Base-by-base conservation (phyloP, 306 rosid species). In the Quercus ilex region DNA sequence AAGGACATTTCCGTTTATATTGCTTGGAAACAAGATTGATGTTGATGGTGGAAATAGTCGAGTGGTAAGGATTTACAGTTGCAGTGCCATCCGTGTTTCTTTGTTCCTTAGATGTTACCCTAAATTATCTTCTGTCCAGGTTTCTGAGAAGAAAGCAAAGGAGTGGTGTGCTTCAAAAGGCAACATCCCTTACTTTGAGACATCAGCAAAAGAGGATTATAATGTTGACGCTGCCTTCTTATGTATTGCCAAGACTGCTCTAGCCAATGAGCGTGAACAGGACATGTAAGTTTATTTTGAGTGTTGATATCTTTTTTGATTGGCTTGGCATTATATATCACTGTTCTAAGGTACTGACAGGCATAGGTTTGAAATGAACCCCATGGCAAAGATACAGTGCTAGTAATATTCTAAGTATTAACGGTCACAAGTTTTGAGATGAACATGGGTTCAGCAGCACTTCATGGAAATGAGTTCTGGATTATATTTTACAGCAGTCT, bases 31-130 rank as follows among this genome's bases (percentile, higher is more conserved):
- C 89, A 94, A 94, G 92, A 83, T 94, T 81, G 96, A 94, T 87
- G 91, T 94, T 52, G 97, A 94, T 83, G 98, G 97, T 75, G 98
- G 96, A 77, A 94, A 92, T 81, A 94, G 97, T 88, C 87, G 97
- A 80, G 98, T 94, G 97, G 97, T 94, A 88, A 75, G 97, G 25
- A 73, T 57, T 74, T 60, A 49, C 55, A 18, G 33, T 79, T 55
- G 74, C 53, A 17, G 20, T 30, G 31, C 53, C 68, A 38, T 71
- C n/a, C 35, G 1, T 53, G 19, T 72, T 58, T 80, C 21, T 25
- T 64, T 74, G n/a, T 49, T 72, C 63, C 51, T 56, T 52, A 52
- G 58, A 58, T 60, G 41, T 70, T 65, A 25, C 31, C 77, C 83
- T 89, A 79, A 49, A 90, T 71, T 63, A 71, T 82, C 38, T 31